Conservation (phyloP, 2,329 filamentous ascomycete genomes). For the Monilinia polystroma region DNA sequence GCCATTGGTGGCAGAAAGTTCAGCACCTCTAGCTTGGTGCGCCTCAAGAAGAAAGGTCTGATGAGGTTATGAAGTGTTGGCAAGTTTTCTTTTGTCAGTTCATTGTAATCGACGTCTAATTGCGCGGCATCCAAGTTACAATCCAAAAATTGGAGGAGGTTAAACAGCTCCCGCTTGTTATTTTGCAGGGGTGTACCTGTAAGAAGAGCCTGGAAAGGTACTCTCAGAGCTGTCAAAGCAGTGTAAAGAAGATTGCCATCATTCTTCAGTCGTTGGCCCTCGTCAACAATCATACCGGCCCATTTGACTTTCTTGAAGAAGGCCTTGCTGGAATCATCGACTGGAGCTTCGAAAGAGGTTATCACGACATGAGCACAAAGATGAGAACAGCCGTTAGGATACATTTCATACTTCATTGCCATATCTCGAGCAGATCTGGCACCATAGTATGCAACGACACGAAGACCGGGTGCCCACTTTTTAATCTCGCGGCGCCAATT, state of each 20-base stretch:
- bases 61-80: constrained; percentile 80
- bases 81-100: constrained; percentile 82
- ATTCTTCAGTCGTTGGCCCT: constrained; percentile 93
- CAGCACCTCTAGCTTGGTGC: constrained; percentile 87
- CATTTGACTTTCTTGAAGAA: constrained; percentile 74
- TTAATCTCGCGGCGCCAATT: constrained; percentile 98
- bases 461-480: constrained; percentile 81
- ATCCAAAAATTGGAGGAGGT: constrained; percentile 93
- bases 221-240: constrained; percentile 68
- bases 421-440: constrained; percentile 71
- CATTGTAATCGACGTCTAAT: constrained; percentile 72
- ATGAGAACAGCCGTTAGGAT: constrained; percentile 61
- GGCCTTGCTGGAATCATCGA: constrained; percentile 64
- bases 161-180: constrained; percentile 92
- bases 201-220: constrained; percentile 81
- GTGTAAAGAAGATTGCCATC: constrained; percentile 81
- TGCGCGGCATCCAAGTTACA: constrained; percentile 63
- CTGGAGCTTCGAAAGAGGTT: constrained; percentile 88
- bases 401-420: constrained; percentile 81
- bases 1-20: constrained; percentile 91
- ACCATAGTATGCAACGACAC: constrained; percentile 92
- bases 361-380: constrained; percentile 89
- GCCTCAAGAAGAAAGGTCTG: constrained; percentile 65
- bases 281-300: constrained; percentile 88
- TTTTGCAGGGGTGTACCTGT: constrained; percentile 93